Base-by-base conservation (phyloP, 163 green algal genomes). In the Prototheca cutis region DNA sequence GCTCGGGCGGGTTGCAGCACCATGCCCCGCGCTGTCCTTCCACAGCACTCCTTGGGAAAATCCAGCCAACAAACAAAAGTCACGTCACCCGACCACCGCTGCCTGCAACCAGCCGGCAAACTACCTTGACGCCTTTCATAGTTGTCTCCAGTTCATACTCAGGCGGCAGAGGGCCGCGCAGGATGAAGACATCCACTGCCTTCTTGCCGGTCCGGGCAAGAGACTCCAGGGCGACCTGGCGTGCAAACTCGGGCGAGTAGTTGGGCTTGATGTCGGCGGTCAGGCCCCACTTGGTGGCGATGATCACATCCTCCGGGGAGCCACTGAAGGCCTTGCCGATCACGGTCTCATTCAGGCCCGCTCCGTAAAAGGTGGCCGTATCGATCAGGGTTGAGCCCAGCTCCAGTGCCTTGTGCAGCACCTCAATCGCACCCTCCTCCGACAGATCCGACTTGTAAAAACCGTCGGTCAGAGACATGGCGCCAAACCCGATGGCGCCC, bases 201-300 rank as follows among this genome's bases (percentile, higher is more conserved):
- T 77, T 68, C 18, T 67, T 61, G 0, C 63, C 48, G 39, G 84
- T 54, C 18, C 64, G 63, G 28, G 70, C 19, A 30, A 85, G 63
- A 6, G 65, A 81, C 2, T n/a, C 61, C 53, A 76, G 36, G 23
- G 62, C 62, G 1, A 70, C 63, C 40, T 59, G 10, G 21, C 7
- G 27, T 42, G 23, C 29, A 54, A 48, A 48, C 57, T n/a, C 45
- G 61, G 33, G 72, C 69, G 28, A 72, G 42, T 4, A 66, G 42
- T 40, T 36, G 17, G 67, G 39, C 17, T 54, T 33, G 42, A 75
- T 21, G 36, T 45, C 36, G 17, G 13, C 13, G 0, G 17, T 15
- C 36, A 45, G 62, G 53, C 58, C 72, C 39, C 73, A 83, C 51
- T 83, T 85, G 31, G 71, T 85, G 21, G 68, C 67, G 29, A 83